These are phyloP conservation scores for Avena eriantha DNA, from an alignment of 176 grass and related monocot genomes.

Conservation along the genomic window DNA sequence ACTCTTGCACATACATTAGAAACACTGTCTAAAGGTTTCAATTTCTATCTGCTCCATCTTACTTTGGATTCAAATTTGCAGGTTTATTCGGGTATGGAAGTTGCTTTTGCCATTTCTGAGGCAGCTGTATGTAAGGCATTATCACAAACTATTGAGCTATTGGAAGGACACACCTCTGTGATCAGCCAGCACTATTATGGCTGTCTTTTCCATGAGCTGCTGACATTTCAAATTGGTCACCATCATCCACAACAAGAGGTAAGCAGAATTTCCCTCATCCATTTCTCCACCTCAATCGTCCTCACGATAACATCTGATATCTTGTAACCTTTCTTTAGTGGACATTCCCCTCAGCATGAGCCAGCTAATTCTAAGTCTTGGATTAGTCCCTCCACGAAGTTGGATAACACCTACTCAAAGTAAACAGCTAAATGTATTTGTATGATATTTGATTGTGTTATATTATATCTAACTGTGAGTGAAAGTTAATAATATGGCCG, in stretches of 20 bases:
- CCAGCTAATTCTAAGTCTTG: neutral
- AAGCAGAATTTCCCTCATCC: neutral
- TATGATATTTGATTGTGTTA: constrained; percentile 18
- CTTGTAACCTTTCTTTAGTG: neutral
- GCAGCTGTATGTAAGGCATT: constrained; percentile 65
- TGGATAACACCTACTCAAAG: constrained; percentile 1
- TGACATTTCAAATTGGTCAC: constrained; percentile 77
- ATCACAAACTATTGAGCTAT: constrained; percentile 85
- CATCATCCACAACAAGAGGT: constrained; percentile 69
- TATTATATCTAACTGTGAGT: neutral
- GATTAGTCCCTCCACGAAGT: neutral
- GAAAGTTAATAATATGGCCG: neutral
- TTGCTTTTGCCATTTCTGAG: constrained; percentile 89
- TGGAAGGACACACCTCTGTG: constrained; percentile 84
- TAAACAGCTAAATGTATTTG: neutral
- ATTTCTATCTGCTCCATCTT: constrained; percentile 23
- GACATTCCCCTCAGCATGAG: constrained; percentile 11
- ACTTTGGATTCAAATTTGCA: constrained; percentile 29
- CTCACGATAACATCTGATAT: neutral
- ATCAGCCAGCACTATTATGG: constrained; percentile 96
- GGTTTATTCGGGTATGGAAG: constrained; percentile 94
- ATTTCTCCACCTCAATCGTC: neutral
- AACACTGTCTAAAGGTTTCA: constrained; percentile 16
- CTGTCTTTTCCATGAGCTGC: constrained; percentile 89
- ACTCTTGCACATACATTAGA: neutral